phyloP scores from a whole-genome alignment of 2,329 filamentous ascomycete genomes.

The Coleophoma eucalyptorum region DNA sequence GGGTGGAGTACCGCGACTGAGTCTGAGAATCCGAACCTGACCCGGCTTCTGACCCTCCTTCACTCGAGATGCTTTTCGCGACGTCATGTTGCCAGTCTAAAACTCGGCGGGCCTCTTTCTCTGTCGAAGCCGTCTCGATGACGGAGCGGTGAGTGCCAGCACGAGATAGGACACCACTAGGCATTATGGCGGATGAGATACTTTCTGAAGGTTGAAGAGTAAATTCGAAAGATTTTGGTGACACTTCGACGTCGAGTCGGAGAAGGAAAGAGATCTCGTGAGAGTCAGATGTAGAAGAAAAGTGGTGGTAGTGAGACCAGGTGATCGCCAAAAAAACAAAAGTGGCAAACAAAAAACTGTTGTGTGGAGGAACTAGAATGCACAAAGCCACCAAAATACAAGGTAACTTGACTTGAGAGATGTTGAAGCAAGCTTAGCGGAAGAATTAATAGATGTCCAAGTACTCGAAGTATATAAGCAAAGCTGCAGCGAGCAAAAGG shows the following conservation, averaged over 20 bases:
- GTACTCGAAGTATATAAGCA: neutral
- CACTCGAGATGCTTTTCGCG: constrained; percentile 20
- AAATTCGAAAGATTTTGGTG: no score
- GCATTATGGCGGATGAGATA: constrained; percentile 16
- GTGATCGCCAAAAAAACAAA: no score
- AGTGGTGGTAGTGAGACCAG: no score
- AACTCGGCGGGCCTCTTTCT: constrained; percentile 31
- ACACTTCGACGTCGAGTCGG: no score
- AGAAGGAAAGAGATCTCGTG: no score
- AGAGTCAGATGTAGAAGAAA: no score
- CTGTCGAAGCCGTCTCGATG: constrained; percentile 20
- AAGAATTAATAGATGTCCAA: neutral
- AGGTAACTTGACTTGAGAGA: neutral
- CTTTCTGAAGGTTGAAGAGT: no score
- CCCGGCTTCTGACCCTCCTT: neutral
- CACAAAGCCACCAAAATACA: neutral
- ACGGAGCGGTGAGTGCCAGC: neutral
- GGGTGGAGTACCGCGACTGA: neutral
- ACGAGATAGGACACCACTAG: neutral
- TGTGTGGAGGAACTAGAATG: neutral
- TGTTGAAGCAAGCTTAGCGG: neutral
- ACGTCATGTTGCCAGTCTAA: constrained; percentile 39
- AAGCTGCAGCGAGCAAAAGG: neutral
- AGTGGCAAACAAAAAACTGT: no score
- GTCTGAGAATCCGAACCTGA: neutral